phyloP scores from a whole-genome alignment of 164 flowering plant genomes.

The Cinnamomum micranthum region DNA sequence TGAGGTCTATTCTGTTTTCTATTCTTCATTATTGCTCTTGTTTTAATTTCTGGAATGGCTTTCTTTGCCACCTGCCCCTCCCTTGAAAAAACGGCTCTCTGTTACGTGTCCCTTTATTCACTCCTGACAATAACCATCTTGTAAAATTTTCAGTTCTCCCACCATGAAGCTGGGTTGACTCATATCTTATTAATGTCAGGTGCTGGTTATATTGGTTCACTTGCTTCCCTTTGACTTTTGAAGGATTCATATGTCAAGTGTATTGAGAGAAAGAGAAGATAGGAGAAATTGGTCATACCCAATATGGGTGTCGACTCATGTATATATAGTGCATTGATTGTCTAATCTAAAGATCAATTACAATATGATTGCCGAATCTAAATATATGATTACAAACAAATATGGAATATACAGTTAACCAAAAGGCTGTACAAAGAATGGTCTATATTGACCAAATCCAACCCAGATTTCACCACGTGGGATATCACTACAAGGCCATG shows the following conservation, averaged over 20 bases:
- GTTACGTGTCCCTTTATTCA: background rate
- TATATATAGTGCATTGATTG: no score
- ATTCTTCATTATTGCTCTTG: background rate
- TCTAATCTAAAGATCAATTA: no score
- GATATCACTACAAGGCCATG: no score
- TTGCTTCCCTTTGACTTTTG: slow-evolving; percentile 80
- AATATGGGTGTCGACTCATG: no score
- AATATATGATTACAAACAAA: no score
- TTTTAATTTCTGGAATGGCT: background rate
- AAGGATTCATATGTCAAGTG: slow-evolving; percentile 50
- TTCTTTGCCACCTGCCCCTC: background rate
- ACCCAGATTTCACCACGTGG: no score
- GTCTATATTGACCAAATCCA: no score
- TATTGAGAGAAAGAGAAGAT: no score
- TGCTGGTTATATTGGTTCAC: slow-evolving; percentile 98
- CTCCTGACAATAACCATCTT: background rate
- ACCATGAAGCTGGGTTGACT: slow-evolving; percentile 64
- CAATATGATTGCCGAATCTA: no score
- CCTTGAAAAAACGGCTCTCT: background rate
- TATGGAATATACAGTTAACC: no score
- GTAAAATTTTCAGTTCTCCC: slow-evolving; percentile 50
- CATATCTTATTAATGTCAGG: slow-evolving; percentile 97
- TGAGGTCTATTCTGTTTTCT: background rate
- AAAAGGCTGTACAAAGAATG: no score
- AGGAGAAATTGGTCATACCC: no score